Base-by-base conservation (phyloP, 2,329 filamentous ascomycete species). In the Parafenestella ontariensis region DNA sequence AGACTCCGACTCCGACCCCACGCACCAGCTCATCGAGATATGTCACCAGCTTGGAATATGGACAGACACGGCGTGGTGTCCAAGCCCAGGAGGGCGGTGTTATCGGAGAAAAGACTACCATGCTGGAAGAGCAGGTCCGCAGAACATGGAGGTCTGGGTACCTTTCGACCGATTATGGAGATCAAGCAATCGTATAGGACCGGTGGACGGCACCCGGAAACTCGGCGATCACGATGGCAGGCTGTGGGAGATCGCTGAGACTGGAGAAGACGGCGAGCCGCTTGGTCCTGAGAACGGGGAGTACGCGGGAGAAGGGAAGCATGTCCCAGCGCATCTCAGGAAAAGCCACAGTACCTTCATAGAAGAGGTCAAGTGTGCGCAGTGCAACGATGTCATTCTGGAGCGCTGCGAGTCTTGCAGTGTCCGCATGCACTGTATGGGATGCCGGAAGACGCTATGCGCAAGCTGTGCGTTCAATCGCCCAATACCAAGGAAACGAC, bases 1-100 rank as follows among this genome's bases (percentile, higher is more conserved):
- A 62, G 84, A 86, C 68, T 85, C 84, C 23, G 84, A 86, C 64
- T 84, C 83, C 15, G 83, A 85, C 62, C 84, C 84, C 4, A 86
- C 84, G 2, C 84, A 86, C 69, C 83, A 86, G 63, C 76, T 86
- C 31, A 85, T 86, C 47, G 81, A 80, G 45, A 80, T 85, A 46
- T 86, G 84, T 60, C 82, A 86, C 59, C 81, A 82, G 49, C 69
- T 86, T 24, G 82, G 81, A 1, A 85, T 86, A 46, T 86, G 83
- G 83, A 86, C 83, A 4, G 84, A 86, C 68, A 85, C 84, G 3
- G 82, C 83, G 21, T 86, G 84, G 84, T 86, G 84, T 65, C 83
- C 84, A 15, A 85, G 82, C 4, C 83, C 83, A 0, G 84, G 82
- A 13, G 81, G 81, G 26, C 75, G 84, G 56, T 86, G 84, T 65